phyloP scores from a whole-genome alignment of 805 yeast genomes.

The Metschnikowia matae region DNA sequence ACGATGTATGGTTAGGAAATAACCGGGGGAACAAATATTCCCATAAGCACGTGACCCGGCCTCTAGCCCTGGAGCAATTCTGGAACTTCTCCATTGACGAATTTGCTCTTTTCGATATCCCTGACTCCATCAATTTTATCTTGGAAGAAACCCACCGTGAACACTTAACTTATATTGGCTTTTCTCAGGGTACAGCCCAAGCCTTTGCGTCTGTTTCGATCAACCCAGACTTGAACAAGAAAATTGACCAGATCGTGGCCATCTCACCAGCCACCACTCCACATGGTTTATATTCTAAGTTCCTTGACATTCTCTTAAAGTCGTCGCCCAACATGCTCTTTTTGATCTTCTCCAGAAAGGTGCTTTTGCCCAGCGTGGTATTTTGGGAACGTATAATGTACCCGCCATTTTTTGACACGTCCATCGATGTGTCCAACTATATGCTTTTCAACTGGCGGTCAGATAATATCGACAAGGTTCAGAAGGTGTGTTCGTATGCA shows the following conservation, averaged over 20 bases:
- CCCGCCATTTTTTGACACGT: slow-evolving; percentile 66
- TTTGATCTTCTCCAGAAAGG: slow-evolving; percentile 66
- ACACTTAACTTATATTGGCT: slow-evolving; percentile 72
- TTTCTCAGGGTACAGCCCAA: slow-evolving; percentile 93
- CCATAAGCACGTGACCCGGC: slow-evolving; percentile 57
- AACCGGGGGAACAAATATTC: slow-evolving; percentile 92
- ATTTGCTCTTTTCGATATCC: slow-evolving; percentile 87
- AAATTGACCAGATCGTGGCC: slow-evolving; percentile 62
- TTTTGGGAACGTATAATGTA: slow-evolving; percentile 78
- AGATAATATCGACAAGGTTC: slow-evolving; percentile 61
- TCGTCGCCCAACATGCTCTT: slow-evolving; percentile 73
- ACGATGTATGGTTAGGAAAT: slow-evolving; percentile 93
- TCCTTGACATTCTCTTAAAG: slow-evolving; percentile 70
- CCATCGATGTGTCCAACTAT: slow-evolving; percentile 68
- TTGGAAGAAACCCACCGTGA: slow-evolving; percentile 41
- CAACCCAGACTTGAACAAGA: slow-evolving; percentile 57
- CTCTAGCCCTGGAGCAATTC: slow-evolving; percentile 42
- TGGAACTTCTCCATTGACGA: slow-evolving; percentile 93
- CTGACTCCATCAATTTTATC: slow-evolving; percentile 74
- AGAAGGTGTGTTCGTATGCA: slow-evolving; percentile 75
- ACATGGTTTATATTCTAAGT: slow-evolving; percentile 69
- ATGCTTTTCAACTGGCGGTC: slow-evolving; percentile 79
- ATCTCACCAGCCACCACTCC: slow-evolving; percentile 95
- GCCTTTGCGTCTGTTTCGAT: slow-evolving; percentile 77
- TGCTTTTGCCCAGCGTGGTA: slow-evolving; percentile 70